phyloP scores from a whole-genome alignment of 192 early-diverging fungal genomes.

The Endogone sp. region DNA sequence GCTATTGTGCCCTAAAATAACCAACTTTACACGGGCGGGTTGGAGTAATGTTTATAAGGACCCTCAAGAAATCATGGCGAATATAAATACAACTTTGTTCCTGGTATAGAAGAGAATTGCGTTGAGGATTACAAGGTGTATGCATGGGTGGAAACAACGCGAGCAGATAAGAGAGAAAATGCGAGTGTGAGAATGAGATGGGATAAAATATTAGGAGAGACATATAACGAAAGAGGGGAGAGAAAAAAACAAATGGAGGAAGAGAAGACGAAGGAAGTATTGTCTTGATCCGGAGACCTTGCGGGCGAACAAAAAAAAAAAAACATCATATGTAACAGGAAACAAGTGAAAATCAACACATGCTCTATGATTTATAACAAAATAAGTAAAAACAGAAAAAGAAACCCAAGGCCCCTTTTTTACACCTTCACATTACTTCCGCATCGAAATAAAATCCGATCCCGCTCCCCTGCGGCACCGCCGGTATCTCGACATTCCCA shows the following conservation, averaged over 20 bases:
- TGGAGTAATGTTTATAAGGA: no score
- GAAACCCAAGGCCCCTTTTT: neutral
- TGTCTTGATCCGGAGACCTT: neutral
- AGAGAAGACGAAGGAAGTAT: neutral
- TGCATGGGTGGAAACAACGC: neutral
- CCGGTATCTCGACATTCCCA: conserved; percentile 29
- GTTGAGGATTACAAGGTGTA: no score
- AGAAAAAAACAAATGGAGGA: neutral
- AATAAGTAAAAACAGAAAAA: neutral
- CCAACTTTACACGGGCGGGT: no score
- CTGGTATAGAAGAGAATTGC: no score
- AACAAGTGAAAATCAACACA: neutral
- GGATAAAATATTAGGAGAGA: no score
- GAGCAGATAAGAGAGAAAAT: neutral
- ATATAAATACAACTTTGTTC: no score
- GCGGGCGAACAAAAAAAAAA: neutral
- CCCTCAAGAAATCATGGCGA: no score
- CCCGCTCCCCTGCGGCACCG: conserved; percentile 18
- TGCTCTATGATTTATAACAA: neutral
- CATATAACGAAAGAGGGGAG: neutral
- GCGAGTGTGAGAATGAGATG: neutral
- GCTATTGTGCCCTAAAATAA: no score
- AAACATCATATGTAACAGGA: neutral
- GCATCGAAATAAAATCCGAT: conserved; percentile 25
- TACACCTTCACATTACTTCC: neutral